Evolutionary conservation across 2,329 filamentous ascomycete genomes (phyloP).

Genomic region (Nemania diffusa): DNA sequence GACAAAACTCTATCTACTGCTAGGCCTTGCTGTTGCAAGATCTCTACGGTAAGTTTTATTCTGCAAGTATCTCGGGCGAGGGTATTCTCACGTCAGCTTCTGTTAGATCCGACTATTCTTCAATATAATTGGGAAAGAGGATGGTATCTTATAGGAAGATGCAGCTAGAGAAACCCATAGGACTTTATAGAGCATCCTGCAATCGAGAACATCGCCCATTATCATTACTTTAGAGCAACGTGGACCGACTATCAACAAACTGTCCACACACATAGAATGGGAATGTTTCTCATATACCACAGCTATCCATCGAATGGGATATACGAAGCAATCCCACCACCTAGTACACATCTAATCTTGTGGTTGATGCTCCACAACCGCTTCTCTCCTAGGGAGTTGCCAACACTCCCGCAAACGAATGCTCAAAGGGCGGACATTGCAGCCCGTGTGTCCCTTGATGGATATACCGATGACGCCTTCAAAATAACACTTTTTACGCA

Average conservation of each 20-base stretch:
- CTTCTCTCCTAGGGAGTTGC: neutral
- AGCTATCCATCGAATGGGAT: neutral
- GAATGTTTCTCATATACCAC: neutral
- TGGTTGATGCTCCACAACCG: neutral
- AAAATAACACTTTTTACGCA: conserved; percentile 1
- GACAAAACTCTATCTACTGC: neutral
- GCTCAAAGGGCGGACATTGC: conserved; percentile 21
- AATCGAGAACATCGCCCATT: neutral
- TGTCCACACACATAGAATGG: neutral
- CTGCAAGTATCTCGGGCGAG: neutral
- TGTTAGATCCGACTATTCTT: neutral
- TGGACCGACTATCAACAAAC: neutral
- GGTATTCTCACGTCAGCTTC: neutral
- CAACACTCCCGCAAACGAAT: conserved; percentile 16
- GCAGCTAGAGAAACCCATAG: neutral
- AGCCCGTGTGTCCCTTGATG: conserved; percentile 19
- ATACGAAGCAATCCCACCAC: neutral
- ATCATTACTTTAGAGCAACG: neutral
- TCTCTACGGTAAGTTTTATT: neutral
- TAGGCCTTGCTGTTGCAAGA: neutral
- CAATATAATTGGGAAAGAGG: neutral
- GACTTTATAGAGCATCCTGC: neutral
- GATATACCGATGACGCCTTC: conserved; percentile 31
- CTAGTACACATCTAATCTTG: neutral
- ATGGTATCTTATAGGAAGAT: neutral